Percentiles rank a stretch among this genome's conserved stretches.
Conservation (phyloP, 768 basidiomycete genomes). For the Paxillus rubicundulus region DNA sequence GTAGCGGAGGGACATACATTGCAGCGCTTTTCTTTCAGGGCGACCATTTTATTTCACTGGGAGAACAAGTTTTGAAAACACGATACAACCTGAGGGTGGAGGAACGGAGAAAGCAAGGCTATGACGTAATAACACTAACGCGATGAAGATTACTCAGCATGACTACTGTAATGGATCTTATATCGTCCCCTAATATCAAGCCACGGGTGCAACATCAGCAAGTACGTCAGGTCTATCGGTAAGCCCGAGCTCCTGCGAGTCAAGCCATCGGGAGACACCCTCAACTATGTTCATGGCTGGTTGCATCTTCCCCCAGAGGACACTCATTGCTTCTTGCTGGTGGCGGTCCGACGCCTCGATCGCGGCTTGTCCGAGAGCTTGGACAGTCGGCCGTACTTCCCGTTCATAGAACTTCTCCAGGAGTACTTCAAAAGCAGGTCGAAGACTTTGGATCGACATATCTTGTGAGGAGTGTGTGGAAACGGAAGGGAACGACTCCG, state of each 20-base stretch:
- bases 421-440: constrained; percentile 15
- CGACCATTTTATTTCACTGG: neutral
- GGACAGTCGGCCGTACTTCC: constrained; percentile 21
- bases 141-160: neutral
- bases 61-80: too few relatives aligned
- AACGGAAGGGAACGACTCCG: neutral
- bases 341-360: constrained; percentile 15
- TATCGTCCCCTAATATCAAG: neutral
- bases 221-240: constrained; percentile 18
- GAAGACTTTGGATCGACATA: constrained; percentile 18
- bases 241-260: constrained; percentile 25
- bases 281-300: constrained; percentile 33
- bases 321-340: constrained; percentile 21
- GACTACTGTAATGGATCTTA: constrained; percentile 13
- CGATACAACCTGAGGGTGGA: too few relatives aligned
- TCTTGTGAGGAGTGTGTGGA: constrained; percentile 1
- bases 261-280: constrained; percentile 29
- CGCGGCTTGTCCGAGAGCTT: constrained; percentile 8
- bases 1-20: constrained; percentile 25
- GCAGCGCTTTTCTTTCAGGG: constrained; percentile 26
- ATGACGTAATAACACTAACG: neutral
- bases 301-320: constrained; percentile 27
- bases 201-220: neutral
- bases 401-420: constrained; percentile 23
- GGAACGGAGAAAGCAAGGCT: neutral